Base-by-base conservation (phyloP, 2,329 filamentous ascomycete species). In the Zasmidium angulare region DNA sequence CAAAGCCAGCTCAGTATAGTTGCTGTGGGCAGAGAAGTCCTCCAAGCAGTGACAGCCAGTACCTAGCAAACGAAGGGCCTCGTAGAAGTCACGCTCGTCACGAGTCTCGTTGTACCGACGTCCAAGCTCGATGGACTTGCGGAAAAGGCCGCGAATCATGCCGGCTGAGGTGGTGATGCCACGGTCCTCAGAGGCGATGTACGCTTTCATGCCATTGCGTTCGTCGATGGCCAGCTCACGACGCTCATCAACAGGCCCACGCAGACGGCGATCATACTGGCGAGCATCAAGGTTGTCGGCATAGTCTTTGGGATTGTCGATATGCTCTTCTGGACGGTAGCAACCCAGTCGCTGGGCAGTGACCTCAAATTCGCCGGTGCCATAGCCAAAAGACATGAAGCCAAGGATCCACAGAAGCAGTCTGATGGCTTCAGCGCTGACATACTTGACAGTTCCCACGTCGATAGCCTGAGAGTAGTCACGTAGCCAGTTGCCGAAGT, bases 1-100 rank as follows among this genome's bases (percentile, higher is more conserved):
- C 50, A 97, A 82, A 59, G 89, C 90, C 59, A 97, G 84, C 75
- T 97, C 93, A 14, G 83, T 86, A 77, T 96, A 97, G 81, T 97
- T 97, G 74, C 91, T 96, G 77, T 97, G 93, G 17, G 93, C 93
- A 55, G 92, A 88, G 78, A 88, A 98, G 73, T 97, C 93, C 78
- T 96, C 93, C 22, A 97, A 78, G 72, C 92, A 96, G 78, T 98
- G 93, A 57, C 92, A 84, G 36, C 89, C 93, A 59, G 92, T 96
- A 59, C 93, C 93, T 63, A 97, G 79, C 19, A 96, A 82, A 55
- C 93, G 87, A 50, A 97, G 84, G 56, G 92, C 89, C 77, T 97
- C 93, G 72, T 95, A 87, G 26, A 96, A 83, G 70, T 96, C 92
- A n/a, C 82, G 83, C 71, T 91, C 86, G 68, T 88, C 84, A 57